These are phyloP conservation scores for Mycosphaerella sp. DNA, from an alignment of 2,329 filamentous ascomycete species.

Conservation along the genomic window DNA sequence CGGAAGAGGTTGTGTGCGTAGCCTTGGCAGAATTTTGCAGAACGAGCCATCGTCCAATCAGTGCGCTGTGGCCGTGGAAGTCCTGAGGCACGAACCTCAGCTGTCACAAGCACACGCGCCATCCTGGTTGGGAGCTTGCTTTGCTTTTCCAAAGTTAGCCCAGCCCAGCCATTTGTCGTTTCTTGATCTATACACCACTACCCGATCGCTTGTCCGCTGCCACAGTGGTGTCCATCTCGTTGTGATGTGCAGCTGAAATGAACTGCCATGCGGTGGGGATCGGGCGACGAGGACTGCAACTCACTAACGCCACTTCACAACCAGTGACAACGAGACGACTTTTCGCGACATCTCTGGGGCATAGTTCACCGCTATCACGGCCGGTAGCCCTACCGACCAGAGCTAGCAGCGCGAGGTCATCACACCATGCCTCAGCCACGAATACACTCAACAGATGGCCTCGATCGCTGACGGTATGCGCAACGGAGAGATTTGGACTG, in stretches of 20 bases:
- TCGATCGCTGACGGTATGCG: slow-evolving; percentile 19
- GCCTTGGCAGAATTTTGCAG: not conserved
- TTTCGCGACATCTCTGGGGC: slow-evolving; percentile 7
- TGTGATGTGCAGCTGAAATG: slow-evolving; percentile 32
- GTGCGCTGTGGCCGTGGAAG: not conserved
- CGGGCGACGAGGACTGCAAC: slow-evolving; percentile 17
- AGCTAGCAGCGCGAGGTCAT: not conserved
- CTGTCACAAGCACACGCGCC: slow-evolving; percentile 2
- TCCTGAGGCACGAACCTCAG: not conserved
- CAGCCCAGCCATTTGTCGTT: slow-evolving; percentile 10
- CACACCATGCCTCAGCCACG: slow-evolving; percentile 20
- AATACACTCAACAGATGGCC: slow-evolving; percentile 18
- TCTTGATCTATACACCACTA: not conserved
- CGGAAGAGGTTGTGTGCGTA: not conserved
- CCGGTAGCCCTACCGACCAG: slow-evolving; percentile 1
- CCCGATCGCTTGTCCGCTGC: slow-evolving; percentile 5
- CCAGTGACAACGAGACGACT: slow-evolving; percentile 9
- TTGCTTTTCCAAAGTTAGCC: not conserved
- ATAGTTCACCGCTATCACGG: not conserved
- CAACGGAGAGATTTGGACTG: slow-evolving; percentile 11
- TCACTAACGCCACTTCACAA: slow-evolving; percentile 10
- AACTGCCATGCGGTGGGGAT: slow-evolving; percentile 35
- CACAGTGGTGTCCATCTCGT: slow-evolving; percentile 11
- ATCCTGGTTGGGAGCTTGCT: not conserved
- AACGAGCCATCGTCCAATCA: not conserved